A percentile compares a stretch with the other conserved stretches of the same genome.
These are phyloP conservation scores for Corylus americana DNA, from an alignment of 306 rosid species.

Conservation along the genomic window DNA sequence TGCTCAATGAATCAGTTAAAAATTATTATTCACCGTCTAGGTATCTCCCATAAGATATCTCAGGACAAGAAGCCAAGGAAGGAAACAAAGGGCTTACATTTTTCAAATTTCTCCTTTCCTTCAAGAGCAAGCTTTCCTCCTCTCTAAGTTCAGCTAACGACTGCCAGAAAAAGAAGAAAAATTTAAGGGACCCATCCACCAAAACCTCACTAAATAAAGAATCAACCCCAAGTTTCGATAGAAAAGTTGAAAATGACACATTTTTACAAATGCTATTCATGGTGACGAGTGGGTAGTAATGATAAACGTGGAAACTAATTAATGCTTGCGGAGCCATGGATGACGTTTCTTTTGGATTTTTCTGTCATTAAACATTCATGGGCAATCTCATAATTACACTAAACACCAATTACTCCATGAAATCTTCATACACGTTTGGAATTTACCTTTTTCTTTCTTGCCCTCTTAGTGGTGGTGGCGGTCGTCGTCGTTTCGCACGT, in stretches of 20 bases:
- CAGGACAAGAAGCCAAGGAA: slow-evolving; percentile 1
- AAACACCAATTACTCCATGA: neutral
- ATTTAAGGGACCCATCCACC: neutral
- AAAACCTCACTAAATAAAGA: neutral
- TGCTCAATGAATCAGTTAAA: slow-evolving; percentile 32
- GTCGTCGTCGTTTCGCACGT: slow-evolving; percentile 37
- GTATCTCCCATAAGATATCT: neutral
- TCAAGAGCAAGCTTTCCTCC: slow-evolving; percentile 67
- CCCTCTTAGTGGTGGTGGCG: slow-evolving; percentile 43
- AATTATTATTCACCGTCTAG: slow-evolving; percentile 9
- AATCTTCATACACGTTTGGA: neutral
- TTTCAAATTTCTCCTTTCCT: slow-evolving; percentile 67
- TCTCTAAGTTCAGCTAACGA: slow-evolving; percentile 79
- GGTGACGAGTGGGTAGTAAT: neutral
- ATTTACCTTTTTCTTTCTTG: slow-evolving; percentile 71
- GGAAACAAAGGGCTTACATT: slow-evolving; percentile 40
- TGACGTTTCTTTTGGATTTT: neutral
- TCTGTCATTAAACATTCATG: neutral
- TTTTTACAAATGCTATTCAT: neutral
- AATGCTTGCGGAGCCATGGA: neutral
- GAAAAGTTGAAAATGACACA: neutral
- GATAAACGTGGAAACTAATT: neutral
- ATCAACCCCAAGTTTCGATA: neutral
- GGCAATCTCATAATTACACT: neutral
- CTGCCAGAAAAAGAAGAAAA: slow-evolving; percentile 45